A percentile compares a stretch with the other conserved stretches of the same genome.
These are phyloP conservation scores for Gillenia trifoliata DNA, from an alignment of 306 rosid species.

Conservation along the genomic window DNA sequence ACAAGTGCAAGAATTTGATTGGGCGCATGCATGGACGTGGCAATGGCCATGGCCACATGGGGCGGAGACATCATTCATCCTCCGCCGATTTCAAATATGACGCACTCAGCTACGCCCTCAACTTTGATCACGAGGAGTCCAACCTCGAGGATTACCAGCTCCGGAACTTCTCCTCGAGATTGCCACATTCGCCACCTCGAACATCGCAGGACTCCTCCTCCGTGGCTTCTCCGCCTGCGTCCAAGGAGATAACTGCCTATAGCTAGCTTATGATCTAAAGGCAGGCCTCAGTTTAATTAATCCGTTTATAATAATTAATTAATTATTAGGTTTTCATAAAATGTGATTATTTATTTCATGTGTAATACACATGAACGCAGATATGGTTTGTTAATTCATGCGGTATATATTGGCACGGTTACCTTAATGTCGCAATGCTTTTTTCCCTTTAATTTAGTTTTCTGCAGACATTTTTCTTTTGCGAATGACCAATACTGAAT, in stretches of 20 bases:
- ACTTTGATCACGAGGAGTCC: conserved; percentile 58
- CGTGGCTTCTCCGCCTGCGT: conserved; percentile 16
- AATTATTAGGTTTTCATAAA: background rate
- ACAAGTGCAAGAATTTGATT: conserved; percentile 44
- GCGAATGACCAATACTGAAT: background rate
- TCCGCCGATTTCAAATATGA: conserved; percentile 77
- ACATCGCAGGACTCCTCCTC: conserved; percentile 1
- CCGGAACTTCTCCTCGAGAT: conserved; percentile 44
- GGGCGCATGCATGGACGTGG: conserved; percentile 23
- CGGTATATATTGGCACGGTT: background rate
- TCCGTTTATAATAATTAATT: background rate
- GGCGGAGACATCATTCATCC: conserved; percentile 37
- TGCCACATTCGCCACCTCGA: conserved; percentile 30
- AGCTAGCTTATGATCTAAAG: background rate
- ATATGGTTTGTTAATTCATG: background rate
- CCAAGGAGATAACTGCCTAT: conserved; percentile 6
- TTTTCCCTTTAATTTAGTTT: background rate
- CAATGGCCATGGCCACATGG: conserved; percentile 30
- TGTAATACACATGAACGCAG: background rate
- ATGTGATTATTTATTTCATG: background rate
- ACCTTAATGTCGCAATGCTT: background rate
- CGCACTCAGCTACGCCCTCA: conserved; percentile 52
- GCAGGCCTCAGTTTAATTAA: background rate
- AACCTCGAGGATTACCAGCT: conserved; percentile 26
- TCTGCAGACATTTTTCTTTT: background rate